phyloP scores from a whole-genome alignment of 2,329 filamentous ascomycete species.

The Cladosporium sp. region DNA sequence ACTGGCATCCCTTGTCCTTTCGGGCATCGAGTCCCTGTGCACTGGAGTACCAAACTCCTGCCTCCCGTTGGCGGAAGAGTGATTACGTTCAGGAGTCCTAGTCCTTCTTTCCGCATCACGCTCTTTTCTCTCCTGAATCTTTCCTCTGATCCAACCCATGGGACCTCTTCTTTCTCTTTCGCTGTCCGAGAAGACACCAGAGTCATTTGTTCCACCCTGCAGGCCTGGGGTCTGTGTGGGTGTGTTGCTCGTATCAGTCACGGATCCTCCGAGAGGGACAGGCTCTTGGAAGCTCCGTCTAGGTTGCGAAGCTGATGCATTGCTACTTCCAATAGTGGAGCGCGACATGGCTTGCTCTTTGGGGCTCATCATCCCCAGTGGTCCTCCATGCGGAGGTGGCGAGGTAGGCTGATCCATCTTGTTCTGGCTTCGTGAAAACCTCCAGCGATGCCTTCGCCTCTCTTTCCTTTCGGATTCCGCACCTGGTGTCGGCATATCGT shows the following conservation, averaged over 20 bases:
- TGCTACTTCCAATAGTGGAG: slow-evolving; percentile 29
- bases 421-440: slow-evolving; percentile 52
- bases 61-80: slow-evolving; percentile 12
- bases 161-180: slow-evolving; percentile 55
- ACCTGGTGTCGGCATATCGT: slow-evolving; percentile 36
- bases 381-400: slow-evolving; percentile 14
- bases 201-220: slow-evolving; percentile 18
- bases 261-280: slow-evolving; percentile 16
- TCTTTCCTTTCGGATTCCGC: slow-evolving; percentile 43
- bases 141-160: slow-evolving; percentile 62
- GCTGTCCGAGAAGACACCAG: slow-evolving; percentile 31
- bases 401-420: slow-evolving; percentile 24
- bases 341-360: slow-evolving; percentile 28
- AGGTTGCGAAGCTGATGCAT: slow-evolving; percentile 18
- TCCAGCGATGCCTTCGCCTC: slow-evolving; percentile 69
- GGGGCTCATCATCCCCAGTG: slow-evolving; percentile 27
- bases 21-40: not conserved
- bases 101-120: slow-evolving; percentile 48
- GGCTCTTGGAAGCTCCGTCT: slow-evolving; percentile 30
- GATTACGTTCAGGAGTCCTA: slow-evolving; percentile 32
- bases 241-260: slow-evolving; percentile 17
- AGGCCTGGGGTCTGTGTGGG: slow-evolving; percentile 16
- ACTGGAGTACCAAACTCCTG: slow-evolving; percentile 7
- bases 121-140: slow-evolving; percentile 57
- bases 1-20: not conserved